These are phyloP conservation scores for Globisporangium iwayamae DNA, from an alignment of 352 stramenopile species.

Conservation along the genomic window DNA sequence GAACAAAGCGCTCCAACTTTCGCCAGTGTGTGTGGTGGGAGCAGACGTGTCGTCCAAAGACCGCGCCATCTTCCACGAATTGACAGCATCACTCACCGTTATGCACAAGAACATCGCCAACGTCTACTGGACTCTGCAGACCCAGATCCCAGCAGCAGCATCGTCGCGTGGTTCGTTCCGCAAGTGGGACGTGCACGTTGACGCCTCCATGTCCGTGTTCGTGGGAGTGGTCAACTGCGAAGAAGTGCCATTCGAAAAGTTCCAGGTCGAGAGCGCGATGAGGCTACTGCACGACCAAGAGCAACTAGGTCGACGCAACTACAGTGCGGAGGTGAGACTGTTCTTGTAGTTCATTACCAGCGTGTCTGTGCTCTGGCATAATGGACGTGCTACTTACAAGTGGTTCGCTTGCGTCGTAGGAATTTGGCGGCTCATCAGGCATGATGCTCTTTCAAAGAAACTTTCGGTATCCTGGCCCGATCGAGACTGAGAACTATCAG, in stretches of 20 bases:
- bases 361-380: no score
- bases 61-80: not conserved
- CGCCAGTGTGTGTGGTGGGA: no score
- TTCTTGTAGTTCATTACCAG: no score
- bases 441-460: no score
- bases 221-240: not conserved
- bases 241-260: conserved; percentile 4
- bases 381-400: no score
- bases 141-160: not conserved
- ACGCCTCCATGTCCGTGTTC: not conserved
- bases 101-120: not conserved
- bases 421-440: no score
- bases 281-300: not conserved
- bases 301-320: not conserved
- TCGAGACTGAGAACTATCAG: no score
- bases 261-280: not conserved
- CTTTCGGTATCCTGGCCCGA: no score
- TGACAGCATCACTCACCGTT: not conserved
- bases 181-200: not conserved
- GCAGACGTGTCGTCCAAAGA: no score
- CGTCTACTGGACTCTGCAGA: not conserved
- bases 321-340: no score
- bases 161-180: no score
- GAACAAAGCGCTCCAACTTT: not conserved
- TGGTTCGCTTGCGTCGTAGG: no score